Evolutionary conservation across 1,139 yeast genomes (phyloP), one percentile per base, ranked within the genome.

Genomic region (Ogataea hybrid): DNA sequence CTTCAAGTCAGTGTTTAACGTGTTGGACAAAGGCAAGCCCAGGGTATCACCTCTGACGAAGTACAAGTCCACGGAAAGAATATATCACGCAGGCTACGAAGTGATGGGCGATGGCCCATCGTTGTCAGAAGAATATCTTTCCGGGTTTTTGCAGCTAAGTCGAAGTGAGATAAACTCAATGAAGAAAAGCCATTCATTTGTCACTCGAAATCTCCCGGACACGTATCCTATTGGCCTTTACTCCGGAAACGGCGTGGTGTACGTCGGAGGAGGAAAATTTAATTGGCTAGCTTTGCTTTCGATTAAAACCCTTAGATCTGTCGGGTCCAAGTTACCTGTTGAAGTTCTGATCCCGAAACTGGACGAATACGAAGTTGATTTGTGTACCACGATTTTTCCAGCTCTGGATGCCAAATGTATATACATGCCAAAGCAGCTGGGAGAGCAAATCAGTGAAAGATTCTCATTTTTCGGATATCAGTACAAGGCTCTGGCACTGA

Each of bases 231-330:
- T 46, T 4, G 46, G 47, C 0, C 40, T 56, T 15, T 50, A 53
- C 45, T 76, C 77, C 57, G 90, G 90, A 0, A 71, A 78, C 46
- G 96, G 96, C 22, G 79, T 86, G 30, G 95, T 86, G 2, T 82
- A 79, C 55, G 90, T 84, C 28, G 92, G 92, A 15, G 95, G 95
- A 32, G 92, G 90, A 2, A 75, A 73, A 51, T 84, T 81, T 66
- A 82, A 84, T 57, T 82, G 94, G 73, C 66, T 84, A 49, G 76
- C 88, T 12, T 65, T 84, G 36, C 65, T 84, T 21, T 79, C 92
- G 1, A 72, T 87, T 47, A 75, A 77, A 57, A 73, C 83, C 40
- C 63, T 87, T 37, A 67, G 95, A 49, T 73, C 79, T 14, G 63
- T 75, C 15, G 88, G 89, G 0, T 76, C 82, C 6, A 65, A 70